phyloP scores from a whole-genome alignment of 805 yeast genomes.

The Candida germanica region DNA sequence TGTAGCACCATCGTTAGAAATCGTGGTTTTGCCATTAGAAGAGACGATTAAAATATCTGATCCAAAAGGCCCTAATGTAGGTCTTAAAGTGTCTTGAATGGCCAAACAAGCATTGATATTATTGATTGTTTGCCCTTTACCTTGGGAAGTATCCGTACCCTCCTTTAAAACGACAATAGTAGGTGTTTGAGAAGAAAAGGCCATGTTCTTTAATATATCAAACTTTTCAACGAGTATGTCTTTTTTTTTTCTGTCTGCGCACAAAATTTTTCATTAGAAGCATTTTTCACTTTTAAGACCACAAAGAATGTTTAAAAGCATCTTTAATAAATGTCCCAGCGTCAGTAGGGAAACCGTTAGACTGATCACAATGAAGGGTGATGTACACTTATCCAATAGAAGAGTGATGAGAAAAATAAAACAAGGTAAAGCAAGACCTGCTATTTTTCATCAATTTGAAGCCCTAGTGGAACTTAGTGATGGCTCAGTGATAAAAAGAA shows the following conservation, averaged over 20 bases:
- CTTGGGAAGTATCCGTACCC: constrained; percentile 97
- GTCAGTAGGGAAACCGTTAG: constrained; percentile 10
- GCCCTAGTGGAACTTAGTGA: constrained; percentile 88
- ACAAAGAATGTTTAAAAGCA: constrained; percentile 2
- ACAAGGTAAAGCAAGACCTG: constrained; percentile 88
- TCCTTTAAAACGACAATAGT: constrained; percentile 97
- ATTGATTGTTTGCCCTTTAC: constrained; percentile 90
- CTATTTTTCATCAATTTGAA: constrained; percentile 87
- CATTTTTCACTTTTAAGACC: constrained; percentile 1
- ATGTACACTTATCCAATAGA: constrained; percentile 41
- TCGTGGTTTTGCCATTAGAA: constrained; percentile 81
- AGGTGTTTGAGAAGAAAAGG: constrained; percentile 90
- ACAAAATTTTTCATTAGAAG: constrained; percentile 5
- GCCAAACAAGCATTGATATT: constrained; percentile 97
- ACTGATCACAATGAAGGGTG: constrained; percentile 26
- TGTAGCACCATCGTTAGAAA: constrained; percentile 98
- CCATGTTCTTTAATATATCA: constrained; percentile 48
- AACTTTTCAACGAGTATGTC: constrained; percentile 2
- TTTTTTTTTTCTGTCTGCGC: too few species aligned
- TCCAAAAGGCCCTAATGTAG: constrained; percentile 97
- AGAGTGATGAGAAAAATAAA: constrained; percentile 69
- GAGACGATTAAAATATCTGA: constrained; percentile 90
- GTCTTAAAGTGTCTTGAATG: constrained; percentile 89
- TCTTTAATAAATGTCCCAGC: not conserved
- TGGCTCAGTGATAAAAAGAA: constrained; percentile 82